Conservation (phyloP, 495 filamentous ascomycete species). For the Penicillium waksmanii region DNA sequence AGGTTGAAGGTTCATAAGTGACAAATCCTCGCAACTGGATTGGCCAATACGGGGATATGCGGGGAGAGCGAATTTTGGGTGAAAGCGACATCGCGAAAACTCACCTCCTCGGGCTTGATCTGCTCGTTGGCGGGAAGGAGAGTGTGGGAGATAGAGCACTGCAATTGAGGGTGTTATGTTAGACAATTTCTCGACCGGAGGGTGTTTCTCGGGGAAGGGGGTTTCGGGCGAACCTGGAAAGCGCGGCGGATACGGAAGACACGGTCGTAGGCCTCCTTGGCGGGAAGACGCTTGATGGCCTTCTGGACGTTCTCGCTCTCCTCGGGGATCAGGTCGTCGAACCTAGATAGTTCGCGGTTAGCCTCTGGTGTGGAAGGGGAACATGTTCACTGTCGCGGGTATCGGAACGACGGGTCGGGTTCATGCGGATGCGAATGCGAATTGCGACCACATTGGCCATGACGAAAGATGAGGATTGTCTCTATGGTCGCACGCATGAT, state of each 20-base stretch:
- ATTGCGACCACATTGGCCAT: not conserved
- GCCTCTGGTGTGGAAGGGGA: conserved; percentile 11
- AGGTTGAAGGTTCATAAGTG: conserved; percentile 25
- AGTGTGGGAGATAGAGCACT: conserved; percentile 84
- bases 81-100: conserved; percentile 22
- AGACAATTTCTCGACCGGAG: conserved; percentile 16
- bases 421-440: conserved; percentile 14
- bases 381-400: conserved; percentile 13
- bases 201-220: conserved; percentile 6
- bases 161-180: conserved; percentile 30
- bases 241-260: conserved; percentile 94
- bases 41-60: conserved; percentile 40
- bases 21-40: conserved; percentile 51
- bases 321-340: conserved; percentile 91
- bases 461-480: not conserved
- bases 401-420: conserved; percentile 28
- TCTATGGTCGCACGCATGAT: conserved; percentile 2
- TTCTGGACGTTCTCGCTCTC: conserved; percentile 83
- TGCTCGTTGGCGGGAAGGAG: conserved; percentile 81
- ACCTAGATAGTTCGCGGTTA: conserved; percentile 52
- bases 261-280: conserved; percentile 93
- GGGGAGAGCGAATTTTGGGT: conserved; percentile 26
- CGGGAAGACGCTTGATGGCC: conserved; percentile 86
- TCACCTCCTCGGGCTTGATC: conserved; percentile 74
- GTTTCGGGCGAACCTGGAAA: conserved; percentile 68